Evolutionary conservation across 306 rosid species (phyloP), one percentile per base, ranked within the genome.

Genomic region (Mimosa pudica): DNA sequence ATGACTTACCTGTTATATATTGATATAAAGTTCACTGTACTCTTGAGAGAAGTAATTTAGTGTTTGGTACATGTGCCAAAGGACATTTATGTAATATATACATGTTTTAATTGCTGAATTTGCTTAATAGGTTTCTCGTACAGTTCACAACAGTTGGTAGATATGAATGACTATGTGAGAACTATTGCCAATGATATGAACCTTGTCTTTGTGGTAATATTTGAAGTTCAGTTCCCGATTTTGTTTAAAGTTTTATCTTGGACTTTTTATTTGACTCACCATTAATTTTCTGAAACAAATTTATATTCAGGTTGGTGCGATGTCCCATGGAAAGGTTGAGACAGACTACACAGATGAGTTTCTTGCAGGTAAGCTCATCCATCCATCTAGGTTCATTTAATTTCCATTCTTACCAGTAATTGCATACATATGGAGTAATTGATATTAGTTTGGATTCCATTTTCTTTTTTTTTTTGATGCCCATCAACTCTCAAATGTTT

Each of bases 251-350:
- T 11, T 11, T 24, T 20, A 70, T 47, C n/a, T 24, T 7, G 3
- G 41, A 46, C 8, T 1, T 70, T 65, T 70, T 13, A 20, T 71
- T 70, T 30, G 10, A 24, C 58, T 24, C 52, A 30, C 13, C 52
- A 30, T 6, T 13, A 74, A 6, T 81, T 49, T 33, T 66, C 68
- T 70, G 3, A 70, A 33, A 47, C 41, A 64, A 46, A 70, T 47
- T 58, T 20, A 8, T 20, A 46, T 46, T 47, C 41, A 94, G 98
- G 89, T 91, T 20, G 98, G 98, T 77, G 98, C 97, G 42, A 89
- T 91, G 94, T 90, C 98, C 84, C 97, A 89, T 77, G 98, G 97
- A 73, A 91, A 89, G 89, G 73, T 94, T 83, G 95, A 91, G 82
- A 75, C 89, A 0, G 95, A 89, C 73, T 94, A 88, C 70, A 89